Conservation (phyloP, 1,284 basidiomycete genomes). For the Pseudozyma sp. region DNA sequence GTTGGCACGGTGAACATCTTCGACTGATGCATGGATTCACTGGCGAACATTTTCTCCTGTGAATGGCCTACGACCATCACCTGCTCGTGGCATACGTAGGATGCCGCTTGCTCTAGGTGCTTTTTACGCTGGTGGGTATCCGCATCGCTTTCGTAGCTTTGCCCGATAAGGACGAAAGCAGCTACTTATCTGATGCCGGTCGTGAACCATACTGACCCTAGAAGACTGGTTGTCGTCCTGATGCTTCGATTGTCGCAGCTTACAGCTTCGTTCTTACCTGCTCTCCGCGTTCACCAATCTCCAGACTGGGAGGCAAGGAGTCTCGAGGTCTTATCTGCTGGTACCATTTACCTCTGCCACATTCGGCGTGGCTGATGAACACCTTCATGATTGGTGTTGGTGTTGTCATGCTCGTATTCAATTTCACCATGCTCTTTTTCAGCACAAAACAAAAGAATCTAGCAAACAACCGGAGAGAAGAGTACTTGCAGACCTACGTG, state of each 20-base stretch:
- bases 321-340: slow-evolving; percentile 1
- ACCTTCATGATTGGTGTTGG: slow-evolving; percentile 15
- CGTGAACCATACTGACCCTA: too few species aligned
- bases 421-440: not conserved
- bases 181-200: too few species aligned
- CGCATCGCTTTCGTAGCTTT: too few species aligned
- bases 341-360: slow-evolving; percentile 22
- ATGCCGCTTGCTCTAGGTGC: slow-evolving; percentile 5
- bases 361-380: slow-evolving; percentile 26
- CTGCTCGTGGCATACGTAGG: not conserved
- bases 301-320: not conserved
- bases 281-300: slow-evolving; percentile 28
- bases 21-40: too few species aligned
- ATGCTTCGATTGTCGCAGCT: not conserved
- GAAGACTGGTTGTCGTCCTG: too few species aligned
- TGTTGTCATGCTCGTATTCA: slow-evolving; percentile 11
- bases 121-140: slow-evolving; percentile 3
- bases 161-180: too few species aligned
- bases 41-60: too few species aligned
- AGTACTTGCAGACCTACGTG: not conserved
- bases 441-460: not conserved
- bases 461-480: not conserved
- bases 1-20: too few species aligned
- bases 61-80: too few species aligned
- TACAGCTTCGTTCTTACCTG: slow-evolving; percentile 36